Conservation (phyloP, 23 red algal species). For the Chondrus crispus region DNA sequence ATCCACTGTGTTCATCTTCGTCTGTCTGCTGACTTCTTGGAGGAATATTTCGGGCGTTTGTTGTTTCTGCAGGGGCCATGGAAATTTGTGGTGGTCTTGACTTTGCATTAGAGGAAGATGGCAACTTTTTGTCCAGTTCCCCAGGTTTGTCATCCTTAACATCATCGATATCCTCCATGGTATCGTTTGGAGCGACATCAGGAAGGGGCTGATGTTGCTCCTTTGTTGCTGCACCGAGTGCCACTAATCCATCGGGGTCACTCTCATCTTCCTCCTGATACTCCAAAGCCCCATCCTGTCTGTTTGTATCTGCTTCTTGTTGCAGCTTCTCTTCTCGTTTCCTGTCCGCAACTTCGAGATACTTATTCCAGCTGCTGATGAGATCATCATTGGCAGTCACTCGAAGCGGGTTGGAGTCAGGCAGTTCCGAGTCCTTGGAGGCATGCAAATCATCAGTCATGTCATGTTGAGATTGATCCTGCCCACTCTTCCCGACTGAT, state of each 20-base stretch:
- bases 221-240: conserved; percentile 48
- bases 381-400: conserved; percentile 16
- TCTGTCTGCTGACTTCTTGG: too few relatives aligned
- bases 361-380: conserved; percentile 33
- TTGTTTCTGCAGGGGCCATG: not conserved
- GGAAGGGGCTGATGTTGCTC: conserved; percentile 68
- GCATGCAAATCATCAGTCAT: not conserved
- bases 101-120: not conserved
- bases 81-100: not conserved
- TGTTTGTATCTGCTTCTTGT: not conserved
- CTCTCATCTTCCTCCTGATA: conserved; percentile 11
- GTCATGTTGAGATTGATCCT: too few relatives aligned
- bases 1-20: too few relatives aligned
- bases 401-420: conserved; percentile 40
- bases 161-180: not conserved
- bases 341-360: not conserved
- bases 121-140: not conserved
- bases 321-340: not conserved
- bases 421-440: not conserved
- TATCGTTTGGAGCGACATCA: too few relatives aligned
- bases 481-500: too few relatives aligned
- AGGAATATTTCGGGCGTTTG: too few relatives aligned
- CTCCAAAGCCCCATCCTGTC: conserved; percentile 11
- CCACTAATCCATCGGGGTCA: not conserved
- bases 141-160: not conserved